A percentile compares a stretch with the other conserved stretches of the same genome.
Evolutionary conservation across 2,329 filamentous ascomycete species (phyloP).

Genomic region (Alternaria triticina): DNA sequence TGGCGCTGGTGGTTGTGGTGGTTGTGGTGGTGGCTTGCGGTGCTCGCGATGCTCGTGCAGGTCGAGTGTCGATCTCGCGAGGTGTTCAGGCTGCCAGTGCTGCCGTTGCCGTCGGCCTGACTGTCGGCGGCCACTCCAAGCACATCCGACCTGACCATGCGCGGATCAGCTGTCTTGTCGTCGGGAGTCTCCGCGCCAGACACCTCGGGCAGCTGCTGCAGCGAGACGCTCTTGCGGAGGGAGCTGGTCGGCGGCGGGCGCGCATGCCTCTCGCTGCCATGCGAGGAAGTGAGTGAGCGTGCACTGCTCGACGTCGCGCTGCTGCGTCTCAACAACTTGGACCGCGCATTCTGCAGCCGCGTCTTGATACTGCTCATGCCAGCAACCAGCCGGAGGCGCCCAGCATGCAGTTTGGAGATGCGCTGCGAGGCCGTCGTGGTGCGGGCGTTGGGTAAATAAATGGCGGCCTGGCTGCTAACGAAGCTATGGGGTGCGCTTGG

Average conservation of each 20-base stretch:
- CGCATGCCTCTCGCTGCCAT: slow-evolving; percentile 31
- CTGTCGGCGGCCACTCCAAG: slow-evolving; percentile 21
- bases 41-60: slow-evolving; percentile 14
- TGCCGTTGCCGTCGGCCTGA: slow-evolving; percentile 21
- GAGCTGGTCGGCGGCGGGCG: slow-evolving; percentile 15
- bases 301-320: slow-evolving; percentile 34
- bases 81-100: slow-evolving; percentile 13
- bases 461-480: not conserved
- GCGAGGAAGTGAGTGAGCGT: slow-evolving; percentile 33
- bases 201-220: slow-evolving; percentile 40
- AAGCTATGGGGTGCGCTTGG: not conserved
- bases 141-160: slow-evolving; percentile 36
- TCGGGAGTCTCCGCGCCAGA: slow-evolving; percentile 14
- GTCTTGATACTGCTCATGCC: slow-evolving; percentile 47
- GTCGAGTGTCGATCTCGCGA: slow-evolving; percentile 27
- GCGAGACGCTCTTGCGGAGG: slow-evolving; percentile 38
- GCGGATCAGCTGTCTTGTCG: slow-evolving; percentile 14
- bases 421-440: slow-evolving; percentile 7
- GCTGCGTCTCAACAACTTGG: slow-evolving; percentile 38
- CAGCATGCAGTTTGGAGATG: slow-evolving; percentile 23
- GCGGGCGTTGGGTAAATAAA: not conserved
- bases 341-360: slow-evolving; percentile 37
- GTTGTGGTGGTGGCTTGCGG: slow-evolving; percentile 12
- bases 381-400: slow-evolving; percentile 26
- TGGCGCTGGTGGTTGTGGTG: slow-evolving; percentile 11